Evolutionary conservation across 495 filamentous ascomycete genomes (phyloP).

Genomic region (Penicillium manginii): DNA sequence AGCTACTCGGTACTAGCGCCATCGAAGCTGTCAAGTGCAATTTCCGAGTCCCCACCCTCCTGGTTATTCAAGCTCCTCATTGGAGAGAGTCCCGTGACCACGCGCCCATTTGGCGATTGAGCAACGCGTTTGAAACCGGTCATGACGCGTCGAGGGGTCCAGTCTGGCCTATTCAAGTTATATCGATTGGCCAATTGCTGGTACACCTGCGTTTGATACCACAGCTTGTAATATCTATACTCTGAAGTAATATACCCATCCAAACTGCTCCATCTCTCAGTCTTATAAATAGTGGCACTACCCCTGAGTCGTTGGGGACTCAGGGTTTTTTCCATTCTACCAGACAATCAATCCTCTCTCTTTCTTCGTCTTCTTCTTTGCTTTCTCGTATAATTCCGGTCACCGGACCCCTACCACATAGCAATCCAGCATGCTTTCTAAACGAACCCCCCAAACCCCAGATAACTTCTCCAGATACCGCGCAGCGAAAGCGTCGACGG

Average conservation of each 20-base stretch:
- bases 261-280: not conserved
- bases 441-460: slow-evolving; percentile 32
- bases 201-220: not conserved
- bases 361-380: not conserved
- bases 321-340: not conserved
- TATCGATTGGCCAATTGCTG: slow-evolving; percentile 16
- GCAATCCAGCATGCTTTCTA: slow-evolving; percentile 36
- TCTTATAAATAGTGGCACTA: slow-evolving; percentile 1
- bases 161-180: slow-evolving; percentile 15
- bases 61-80: slow-evolving; percentile 10
- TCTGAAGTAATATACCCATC: not conserved
- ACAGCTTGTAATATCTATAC: slow-evolving; percentile 1
- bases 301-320: not conserved
- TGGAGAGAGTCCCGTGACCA: slow-evolving; percentile 40
- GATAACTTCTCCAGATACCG: slow-evolving; percentile 53
- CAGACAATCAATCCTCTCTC: not conserved
- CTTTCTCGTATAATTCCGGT: not conserved
- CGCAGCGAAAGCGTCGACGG: slow-evolving; percentile 40
- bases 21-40: slow-evolving; percentile 2
- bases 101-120: slow-evolving; percentile 46
- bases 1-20: not conserved
- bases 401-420: slow-evolving; percentile 8
- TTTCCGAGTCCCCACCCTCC: slow-evolving; percentile 8
- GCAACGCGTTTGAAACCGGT: slow-evolving; percentile 43
- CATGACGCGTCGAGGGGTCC: slow-evolving; percentile 35